Evolutionary conservation across 2,329 filamentous ascomycete species (phyloP), one percentile per base, ranked within the genome.

Genomic region (Beauveria medogensis): DNA sequence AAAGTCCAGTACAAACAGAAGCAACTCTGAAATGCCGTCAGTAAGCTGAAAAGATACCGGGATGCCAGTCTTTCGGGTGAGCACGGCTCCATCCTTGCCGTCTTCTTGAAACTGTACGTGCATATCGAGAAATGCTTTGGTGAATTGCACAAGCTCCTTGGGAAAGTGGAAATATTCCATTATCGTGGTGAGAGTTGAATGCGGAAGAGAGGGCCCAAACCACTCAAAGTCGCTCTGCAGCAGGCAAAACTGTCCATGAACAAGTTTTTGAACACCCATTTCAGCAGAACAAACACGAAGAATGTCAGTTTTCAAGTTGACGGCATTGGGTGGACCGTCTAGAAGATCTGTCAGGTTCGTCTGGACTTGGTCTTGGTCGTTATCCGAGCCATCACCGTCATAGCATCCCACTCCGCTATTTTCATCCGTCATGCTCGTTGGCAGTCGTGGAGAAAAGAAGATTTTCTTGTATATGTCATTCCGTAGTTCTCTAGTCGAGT

Each of bases 1-100:
- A 65, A 82, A 85, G 66, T 87, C 85, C 67, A 87, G 77, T 64
- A 80, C 82, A 68, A 87, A 87, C 0, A 88, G 73, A 24, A 86
- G 71, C 0, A 76, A 69, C 69, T 88, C 85, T 5, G 82, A 80
- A 46, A 86, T 77, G 14, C 80, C 73, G 61, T 82, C 78, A 16
- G 81, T 81, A 2, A 87, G 69, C 1, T 79, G 73, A 65, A 85
- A 82, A 50, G 78, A 80, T 63, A 84, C 79, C 1, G 83, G 83
- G 18, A 82, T 77, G 14, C 84, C 84, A 26, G 80, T 76, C 64
- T 74, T 77, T 7, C 84, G 77, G 6, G 52, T 59, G 12, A 59
- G 24, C 24, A 63, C 56, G 1, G 60, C 22, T 4, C 60, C 60
- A 10, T 60, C 37, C 8, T 9, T 7, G n/a, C 61, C 56, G 7